Base-by-base conservation (phyloP, 1,284 basidiomycete species). In the Puccinia triticina region DNA sequence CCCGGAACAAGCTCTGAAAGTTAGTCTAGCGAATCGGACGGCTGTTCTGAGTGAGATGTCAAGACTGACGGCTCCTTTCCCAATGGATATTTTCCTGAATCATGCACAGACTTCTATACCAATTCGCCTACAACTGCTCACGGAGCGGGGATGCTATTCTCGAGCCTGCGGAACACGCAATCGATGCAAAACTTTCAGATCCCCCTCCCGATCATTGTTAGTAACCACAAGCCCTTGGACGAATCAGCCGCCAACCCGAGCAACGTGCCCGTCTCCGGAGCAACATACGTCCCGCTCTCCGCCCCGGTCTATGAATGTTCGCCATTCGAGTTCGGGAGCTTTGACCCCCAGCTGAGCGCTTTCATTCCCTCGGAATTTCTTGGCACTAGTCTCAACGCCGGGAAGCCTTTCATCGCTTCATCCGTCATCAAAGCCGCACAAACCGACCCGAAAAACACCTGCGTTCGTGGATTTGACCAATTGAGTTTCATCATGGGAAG, bases 291-390 rank as follows among this genome's bases (percentile, higher is more conserved):
- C 0, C 67, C 77, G 2, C 40, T 72, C 7, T 71, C 77, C 10
- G 50, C 87, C 1, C 88, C 88, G 11, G 84, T 87, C 18, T 89
- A 87, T 85, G 89, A 90, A 83, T 88, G 88, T 77, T 89, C 86
- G 0, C 88, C 88, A 0, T 88, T 85, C 81, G 89, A 89, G 84
- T 89, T 89, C 75, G 89, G 89, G 3, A 86, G 87, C 0, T 90
- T 88, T 88, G 87, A 88, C 40, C 87, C 85, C 12, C 83, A 77
- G 23, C 80, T 87, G 0, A 81, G 85, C 16, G 85, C 85, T 1
- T 86, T 87, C 74, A 79, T 86, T 12, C 86, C 86, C 16, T 81
- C 88, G 14, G 84, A 88, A 83, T 88, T 87, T 83, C 83, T 88
- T 26, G 88, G 88, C 16, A 87, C 86, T 0, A 37, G 72, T 32